phyloP scores from a whole-genome alignment of 1,284 basidiomycete genomes.

The Moniliophthora roreri region DNA sequence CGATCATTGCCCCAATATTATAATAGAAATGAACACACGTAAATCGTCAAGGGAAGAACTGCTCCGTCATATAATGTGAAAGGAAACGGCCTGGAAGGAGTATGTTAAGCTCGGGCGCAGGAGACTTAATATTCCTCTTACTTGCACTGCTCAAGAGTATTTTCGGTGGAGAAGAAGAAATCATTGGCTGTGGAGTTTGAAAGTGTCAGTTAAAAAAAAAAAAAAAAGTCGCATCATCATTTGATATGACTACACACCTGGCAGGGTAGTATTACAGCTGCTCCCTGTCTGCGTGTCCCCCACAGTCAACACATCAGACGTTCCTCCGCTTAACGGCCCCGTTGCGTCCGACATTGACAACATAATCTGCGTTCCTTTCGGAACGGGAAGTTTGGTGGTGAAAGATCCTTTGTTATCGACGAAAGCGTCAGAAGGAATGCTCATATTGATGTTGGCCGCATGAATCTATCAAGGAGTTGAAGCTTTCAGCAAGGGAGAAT shows the following conservation, averaged over 20 bases:
- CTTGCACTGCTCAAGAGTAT: neutral
- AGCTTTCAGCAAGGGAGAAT: neutral
- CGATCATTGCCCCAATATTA: no score
- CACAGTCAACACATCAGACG: neutral
- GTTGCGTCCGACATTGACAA: constrained; percentile 2
- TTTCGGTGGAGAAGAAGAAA: neutral
- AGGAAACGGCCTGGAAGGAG: neutral
- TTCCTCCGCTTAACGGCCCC: neutral
- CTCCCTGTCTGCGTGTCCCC: neutral
- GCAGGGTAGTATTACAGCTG: neutral
- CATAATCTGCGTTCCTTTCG: neutral
- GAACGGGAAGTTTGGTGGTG: neutral
- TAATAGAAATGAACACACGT: neutral
- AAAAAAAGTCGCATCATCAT: neutral
- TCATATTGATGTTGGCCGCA: neutral
- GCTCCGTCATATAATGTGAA: neutral
- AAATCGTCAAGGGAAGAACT: neutral
- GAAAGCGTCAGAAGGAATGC: neutral
- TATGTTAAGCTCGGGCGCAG: no score
- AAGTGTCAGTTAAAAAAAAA: neutral
- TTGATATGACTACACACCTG: neutral
- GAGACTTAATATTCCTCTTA: no score
- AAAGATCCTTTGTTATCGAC: neutral
- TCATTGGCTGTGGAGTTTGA: neutral
- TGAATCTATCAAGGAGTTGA: neutral